These are phyloP conservation scores for Akanthomyces muscarius DNA, from an alignment of 2,329 filamentous ascomycete genomes.

Conservation along the genomic window DNA sequence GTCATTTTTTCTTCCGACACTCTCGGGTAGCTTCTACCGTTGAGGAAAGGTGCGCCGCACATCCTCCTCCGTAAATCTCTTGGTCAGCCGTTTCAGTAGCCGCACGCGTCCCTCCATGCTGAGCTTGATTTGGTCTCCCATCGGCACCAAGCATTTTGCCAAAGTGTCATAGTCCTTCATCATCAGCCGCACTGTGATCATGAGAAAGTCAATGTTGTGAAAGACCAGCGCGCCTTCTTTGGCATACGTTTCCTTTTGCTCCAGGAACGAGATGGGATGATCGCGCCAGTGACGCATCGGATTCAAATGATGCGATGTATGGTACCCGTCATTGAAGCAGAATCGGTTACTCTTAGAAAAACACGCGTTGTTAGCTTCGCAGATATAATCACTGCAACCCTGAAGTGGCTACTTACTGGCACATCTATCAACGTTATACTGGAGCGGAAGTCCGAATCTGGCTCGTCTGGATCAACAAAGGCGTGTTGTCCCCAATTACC, in stretches of 20 bases:
- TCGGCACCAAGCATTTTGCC: slow-evolving; percentile 67
- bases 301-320: slow-evolving; percentile 77
- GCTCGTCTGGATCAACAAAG: too few species aligned
- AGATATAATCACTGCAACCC: too few species aligned
- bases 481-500: too few species aligned
- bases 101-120: slow-evolving; percentile 58
- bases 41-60: too few species aligned
- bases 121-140: slow-evolving; percentile 67
- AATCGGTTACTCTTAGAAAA: slow-evolving; percentile 65
- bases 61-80: slow-evolving; percentile 47
- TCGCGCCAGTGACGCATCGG: slow-evolving; percentile 77
- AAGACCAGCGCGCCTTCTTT: slow-evolving; percentile 59
- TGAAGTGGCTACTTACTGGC: too few species aligned
- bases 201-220: slow-evolving; percentile 61
- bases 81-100: slow-evolving; percentile 21
- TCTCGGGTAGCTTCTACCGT: neutral
- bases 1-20: neutral
- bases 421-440: too few species aligned
- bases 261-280: slow-evolving; percentile 69
- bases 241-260: slow-evolving; percentile 63
- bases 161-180: slow-evolving; percentile 68
- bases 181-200: slow-evolving; percentile 66
- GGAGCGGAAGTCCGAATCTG: too few species aligned
- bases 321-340: slow-evolving; percentile 80
- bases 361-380: neutral